A percentile compares a stretch with the other conserved stretches of the same genome.
phyloP scores from a whole-genome alignment of 2,329 filamentous ascomycete genomes.

The Verticillium tricorpus region DNA sequence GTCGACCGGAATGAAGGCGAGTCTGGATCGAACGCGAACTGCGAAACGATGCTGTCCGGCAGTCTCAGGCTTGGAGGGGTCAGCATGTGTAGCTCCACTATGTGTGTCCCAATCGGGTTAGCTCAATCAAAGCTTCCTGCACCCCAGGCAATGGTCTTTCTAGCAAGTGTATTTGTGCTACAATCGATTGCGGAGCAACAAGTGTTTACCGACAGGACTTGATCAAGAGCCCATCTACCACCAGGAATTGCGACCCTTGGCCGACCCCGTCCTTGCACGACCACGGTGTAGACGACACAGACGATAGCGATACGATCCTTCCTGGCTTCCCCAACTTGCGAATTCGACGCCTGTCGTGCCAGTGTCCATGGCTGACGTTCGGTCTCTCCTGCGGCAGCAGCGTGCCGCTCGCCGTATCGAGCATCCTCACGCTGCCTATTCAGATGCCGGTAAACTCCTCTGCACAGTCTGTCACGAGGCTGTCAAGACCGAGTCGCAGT shows the following conservation, averaged over 20 bases:
- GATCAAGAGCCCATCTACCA: too few relatives aligned
- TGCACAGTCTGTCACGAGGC: constrained; percentile 63
- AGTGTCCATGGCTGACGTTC: constrained; percentile 68
- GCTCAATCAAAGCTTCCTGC: neutral
- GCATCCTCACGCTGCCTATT: constrained; percentile 65
- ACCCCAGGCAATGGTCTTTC: neutral
- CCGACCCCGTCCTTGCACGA: too few relatives aligned
- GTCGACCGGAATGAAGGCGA: neutral
- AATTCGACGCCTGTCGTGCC: neutral
- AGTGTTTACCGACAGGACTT: too few relatives aligned
- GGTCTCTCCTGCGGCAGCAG: constrained; percentile 74
- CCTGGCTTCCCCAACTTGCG: neutral
- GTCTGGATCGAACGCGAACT: neutral
- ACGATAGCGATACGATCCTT: too few relatives aligned
- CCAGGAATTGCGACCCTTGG: too few relatives aligned
- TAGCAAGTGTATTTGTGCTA: neutral
- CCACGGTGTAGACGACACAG: too few relatives aligned
- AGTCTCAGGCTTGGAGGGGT: neutral
- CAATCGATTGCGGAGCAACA: too few relatives aligned
- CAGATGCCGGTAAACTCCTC: constrained; percentile 60
- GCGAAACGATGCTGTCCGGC: neutral
- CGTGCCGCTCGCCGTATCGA: constrained; percentile 69
- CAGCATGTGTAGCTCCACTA: neutral
- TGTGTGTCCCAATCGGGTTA: neutral
- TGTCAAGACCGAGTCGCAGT: constrained; percentile 62